Base-by-base conservation (phyloP, 495 filamentous ascomycete genomes). In the Penicillium angulare region DNA sequence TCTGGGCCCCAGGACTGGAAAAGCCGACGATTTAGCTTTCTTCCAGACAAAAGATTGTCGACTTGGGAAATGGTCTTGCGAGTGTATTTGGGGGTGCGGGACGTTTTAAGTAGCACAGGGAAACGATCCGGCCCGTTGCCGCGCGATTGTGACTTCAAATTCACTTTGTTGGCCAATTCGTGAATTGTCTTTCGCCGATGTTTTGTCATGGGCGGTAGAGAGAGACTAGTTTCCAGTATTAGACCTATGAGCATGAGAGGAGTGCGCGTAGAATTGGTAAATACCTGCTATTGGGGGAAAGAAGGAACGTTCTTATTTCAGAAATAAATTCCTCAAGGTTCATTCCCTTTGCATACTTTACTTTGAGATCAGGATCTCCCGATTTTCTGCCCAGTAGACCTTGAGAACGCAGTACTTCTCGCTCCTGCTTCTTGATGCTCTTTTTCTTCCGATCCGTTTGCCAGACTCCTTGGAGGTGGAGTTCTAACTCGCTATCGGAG, bases 171-270 rank as follows among this genome's bases (percentile, higher is more conserved):
- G 4, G 88, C 89, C 26, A 95, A 57, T 26, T 86, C 76, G 61
- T 98, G 93, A 10, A 96, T 77, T 9, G 79, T 64, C 60, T 86
- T 90, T 47, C 93, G 88, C 26, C 82, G 78, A 2, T 78, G 65
- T 54, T 88, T 90, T 22, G 85, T 82, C 82, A 98, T 92, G 2
- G 92, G 89, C 5, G 93, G 91, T 9, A 98, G 72, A 16, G 85
- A 67, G 10, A 92, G 75, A 43, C 90, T 96, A 55, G 15, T 16
- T 24, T 16, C 3, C 5, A 9, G 5, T 31, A 31, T 31, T 31
- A 31, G 27, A 7, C 12, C 18, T 23, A 21, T 17, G 5, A 7
- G 38, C 10, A 34, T 16, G 20, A 6, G 38, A n/a, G 44, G 16
- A 2, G 21, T n/a, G n/a, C n/a, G n/a, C n/a, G n/a, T 31, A 20